Base-by-base conservation (phyloP, 768 basidiomycete genomes). In the Gloeopeniophorella convolvens region DNA sequence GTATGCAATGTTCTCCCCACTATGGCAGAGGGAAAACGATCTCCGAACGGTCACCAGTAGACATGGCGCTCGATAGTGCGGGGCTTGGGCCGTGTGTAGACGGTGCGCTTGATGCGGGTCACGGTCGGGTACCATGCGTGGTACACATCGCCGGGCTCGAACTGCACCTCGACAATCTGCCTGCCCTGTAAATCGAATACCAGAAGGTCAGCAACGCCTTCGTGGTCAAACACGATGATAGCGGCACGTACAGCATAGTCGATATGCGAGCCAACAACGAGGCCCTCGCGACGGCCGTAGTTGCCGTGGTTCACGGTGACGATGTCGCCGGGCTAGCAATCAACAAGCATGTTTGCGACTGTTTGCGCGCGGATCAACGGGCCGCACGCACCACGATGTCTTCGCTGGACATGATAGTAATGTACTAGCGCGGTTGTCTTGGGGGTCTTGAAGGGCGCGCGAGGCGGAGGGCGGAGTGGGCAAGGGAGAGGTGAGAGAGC, bases 161-260 rank as follows among this genome's bases (percentile, higher is more conserved):
- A 77, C 62, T 86, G 88, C 26, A 92, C 83, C 62, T 89, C 85
- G 54, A 92, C 69, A 58, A 90, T 75, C 70, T 87, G 85, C 49
- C 87, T 83, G 45, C 88, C 89, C 89, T 91, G 55, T 6, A 44
- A 20, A 39, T 39, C 2, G 10, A 27, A 9, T 16, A 44, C 4
- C 15, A 15, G 35, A 45, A 45, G 7, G 36, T 42, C 27, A 20
- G 4, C 32, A 37, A 36, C 9, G 45, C 15, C 21, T n/a, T n/a
- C n/a, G n/a, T n/a, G n/a, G 32, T 40, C 3, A 13, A 30, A 13
- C 20, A 40, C 6, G 26, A n/a, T 26, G 40, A 43, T 3, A 39
- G 42, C 27, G 16, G 4, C 32, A 73, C 84, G 58, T 65, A 89
- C 88, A 45, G 73, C 66, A 57, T 74, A 70, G 76, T 91, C 89